These are phyloP conservation scores for Themeda triandra DNA, from an alignment of 176 grass and related monocot genomes.

Conservation along the genomic window DNA sequence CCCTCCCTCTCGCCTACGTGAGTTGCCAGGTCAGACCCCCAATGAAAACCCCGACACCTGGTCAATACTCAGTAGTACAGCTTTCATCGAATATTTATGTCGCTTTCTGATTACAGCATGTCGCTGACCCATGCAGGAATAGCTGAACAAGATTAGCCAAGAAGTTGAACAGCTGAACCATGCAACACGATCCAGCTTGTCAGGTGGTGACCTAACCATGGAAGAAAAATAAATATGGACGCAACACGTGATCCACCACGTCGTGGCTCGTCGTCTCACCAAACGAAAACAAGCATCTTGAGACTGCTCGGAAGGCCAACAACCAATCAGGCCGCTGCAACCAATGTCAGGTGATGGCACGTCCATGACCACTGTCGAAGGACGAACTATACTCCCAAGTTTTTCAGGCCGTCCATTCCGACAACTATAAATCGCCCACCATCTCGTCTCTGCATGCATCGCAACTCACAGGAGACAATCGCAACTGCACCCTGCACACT, in stretches of 20 bases:
- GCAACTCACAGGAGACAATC: neutral
- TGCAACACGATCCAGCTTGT: neutral
- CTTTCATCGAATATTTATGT: no score
- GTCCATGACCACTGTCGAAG: neutral
- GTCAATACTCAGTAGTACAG: no score
- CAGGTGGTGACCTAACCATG: conserved; percentile 5
- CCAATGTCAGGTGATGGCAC: neutral
- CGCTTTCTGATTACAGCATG: no score
- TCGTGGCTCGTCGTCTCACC: neutral
- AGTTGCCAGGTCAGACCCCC: no score
- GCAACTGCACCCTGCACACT: neutral
- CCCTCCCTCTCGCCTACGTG: no score
- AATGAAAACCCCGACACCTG: no score
- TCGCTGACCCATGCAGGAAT: no score
- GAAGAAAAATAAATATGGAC: neutral
- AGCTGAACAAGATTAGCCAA: neutral
- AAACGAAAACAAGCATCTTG: neutral
- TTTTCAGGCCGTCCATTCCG: neutral
- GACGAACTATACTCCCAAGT: neutral
- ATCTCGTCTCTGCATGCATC: neutral
- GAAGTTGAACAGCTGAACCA: neutral
- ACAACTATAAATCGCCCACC: conserved; percentile 2
- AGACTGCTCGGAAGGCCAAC: neutral
- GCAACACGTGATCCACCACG: neutral
- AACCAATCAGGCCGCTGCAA: conserved; percentile 2